phyloP scores from a whole-genome alignment of 352 stramenopile genomes.

The Phytophthora aleatoria region DNA sequence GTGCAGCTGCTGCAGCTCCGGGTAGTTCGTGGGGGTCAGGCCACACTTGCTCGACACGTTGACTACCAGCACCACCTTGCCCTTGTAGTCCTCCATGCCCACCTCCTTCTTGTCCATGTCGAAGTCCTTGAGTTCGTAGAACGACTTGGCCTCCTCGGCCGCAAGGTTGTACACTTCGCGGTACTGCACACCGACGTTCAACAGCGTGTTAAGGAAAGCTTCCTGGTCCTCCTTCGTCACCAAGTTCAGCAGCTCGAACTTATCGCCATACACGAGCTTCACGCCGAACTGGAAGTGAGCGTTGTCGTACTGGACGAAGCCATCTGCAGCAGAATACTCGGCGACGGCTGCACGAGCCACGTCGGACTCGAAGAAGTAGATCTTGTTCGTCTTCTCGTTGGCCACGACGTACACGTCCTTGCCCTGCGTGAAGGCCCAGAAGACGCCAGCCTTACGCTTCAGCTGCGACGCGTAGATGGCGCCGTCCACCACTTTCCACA shows the following conservation, averaged over 20 bases:
- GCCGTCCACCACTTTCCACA: conserved; percentile 44
- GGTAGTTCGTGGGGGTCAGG: conserved; percentile 87
- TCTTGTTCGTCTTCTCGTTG: conserved; percentile 48
- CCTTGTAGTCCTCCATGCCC: conserved; percentile 69
- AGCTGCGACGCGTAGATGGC: conserved; percentile 46
- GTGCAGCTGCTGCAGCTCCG: conserved; percentile 75
- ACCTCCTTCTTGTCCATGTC: conserved; percentile 75
- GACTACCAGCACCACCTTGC: conserved; percentile 70
- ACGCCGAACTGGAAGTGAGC: conserved; percentile 52
- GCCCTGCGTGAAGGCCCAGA: conserved; percentile 56
- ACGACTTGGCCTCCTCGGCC: conserved; percentile 47
- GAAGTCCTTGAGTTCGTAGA: conserved; percentile 85
- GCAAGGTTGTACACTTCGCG: conserved; percentile 47
- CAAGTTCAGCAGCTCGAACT: conserved; percentile 49
- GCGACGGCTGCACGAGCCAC: conserved; percentile 31
- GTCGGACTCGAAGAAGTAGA: conserved; percentile 54
- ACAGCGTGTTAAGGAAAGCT: conserved; percentile 51
- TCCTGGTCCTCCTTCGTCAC: conserved; percentile 50
- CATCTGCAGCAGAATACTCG: conserved; percentile 38
- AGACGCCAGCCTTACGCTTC: conserved; percentile 67
- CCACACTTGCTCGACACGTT: conserved; percentile 90
- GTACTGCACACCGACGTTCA: conserved; percentile 60
- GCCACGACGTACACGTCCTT: conserved; percentile 59
- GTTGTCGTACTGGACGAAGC: conserved; percentile 52
- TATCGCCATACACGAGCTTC: conserved; percentile 45